Evolutionary conservation across 352 stramenopile genomes (phyloP).

Genomic region (Halophytophthora batemanensis): DNA sequence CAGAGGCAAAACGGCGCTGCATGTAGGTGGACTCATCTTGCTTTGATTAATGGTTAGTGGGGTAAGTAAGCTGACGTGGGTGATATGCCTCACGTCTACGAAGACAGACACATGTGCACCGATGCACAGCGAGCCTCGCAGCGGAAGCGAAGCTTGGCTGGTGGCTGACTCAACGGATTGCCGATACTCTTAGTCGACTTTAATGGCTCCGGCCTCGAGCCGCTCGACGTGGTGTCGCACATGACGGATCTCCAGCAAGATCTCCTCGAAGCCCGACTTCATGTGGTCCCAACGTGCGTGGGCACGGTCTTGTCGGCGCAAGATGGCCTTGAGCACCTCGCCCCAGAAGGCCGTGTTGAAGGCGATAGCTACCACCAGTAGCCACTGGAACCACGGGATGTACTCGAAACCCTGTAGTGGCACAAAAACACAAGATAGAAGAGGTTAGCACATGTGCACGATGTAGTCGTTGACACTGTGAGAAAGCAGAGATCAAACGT

Average conservation of each 20-base stretch:
- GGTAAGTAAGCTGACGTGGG: too few species aligned
- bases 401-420: constrained; percentile 68
- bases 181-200: constrained; percentile 16
- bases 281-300: constrained; percentile 39
- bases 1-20: constrained; percentile 13
- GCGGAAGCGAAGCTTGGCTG: too few species aligned
- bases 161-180: too few species aligned
- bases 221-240: constrained; percentile 52
- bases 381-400: constrained; percentile 59
- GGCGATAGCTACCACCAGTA: constrained; percentile 35
- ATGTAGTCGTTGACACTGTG: too few species aligned
- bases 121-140: too few species aligned
- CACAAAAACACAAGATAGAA: too few species aligned
- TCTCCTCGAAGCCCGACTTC: constrained; percentile 48
- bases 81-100: too few species aligned
- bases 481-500: too few species aligned
- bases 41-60: too few species aligned
- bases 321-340: constrained; percentile 47
- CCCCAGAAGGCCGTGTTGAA: constrained; percentile 57
- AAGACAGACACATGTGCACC: too few species aligned
- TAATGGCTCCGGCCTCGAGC: constrained; percentile 30
- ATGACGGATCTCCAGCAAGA: constrained; percentile 61
- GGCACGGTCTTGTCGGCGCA: constrained; percentile 37
- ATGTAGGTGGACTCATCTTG: neutral
- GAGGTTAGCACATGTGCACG: too few species aligned